Evolutionary conservation across 345 rosid species (phyloP), one percentile per base, ranked within the genome.

Genomic region (Moringa oleifera): DNA sequence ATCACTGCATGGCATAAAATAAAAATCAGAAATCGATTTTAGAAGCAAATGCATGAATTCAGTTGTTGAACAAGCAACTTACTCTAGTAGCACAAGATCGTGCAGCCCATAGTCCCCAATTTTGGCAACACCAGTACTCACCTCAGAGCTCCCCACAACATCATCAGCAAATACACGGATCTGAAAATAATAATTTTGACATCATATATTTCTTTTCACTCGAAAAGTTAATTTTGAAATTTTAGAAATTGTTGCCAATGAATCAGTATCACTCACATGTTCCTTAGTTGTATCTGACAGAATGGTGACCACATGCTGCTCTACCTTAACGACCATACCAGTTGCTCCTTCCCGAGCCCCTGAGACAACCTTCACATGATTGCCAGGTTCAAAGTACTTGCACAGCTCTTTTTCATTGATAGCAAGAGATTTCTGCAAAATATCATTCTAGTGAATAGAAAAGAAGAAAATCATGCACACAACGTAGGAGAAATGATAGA

Each of bases 301-400:
- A 77, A 94, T 77, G 63, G 86, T 82, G 62, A 94, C 95, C 54
- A 87, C 91, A 73, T 94, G 99, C 62, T 88, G 96, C 58, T 90
- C 99, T 70, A 90, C 99, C 82, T 90, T 90, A 58, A 94, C 80
- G 65, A 94, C 96, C 99, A 94, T 94, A 65, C 99, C 99, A 7
- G 99, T 90, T 18, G 95, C 84, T 73, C 99, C 97, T 80, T 79
- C 85, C 55, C 90, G 97, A 17, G 95, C 77, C 71, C 99, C 99
- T 36, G 92, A 80, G 45, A 94, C 95, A 73, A 94, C 88, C 81
- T 94, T 94, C 66, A 90, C 99, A 63, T 90, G 97, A 73, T 94
- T 94, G 68, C 99, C 99, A 51, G 97, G 95, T 76, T 94, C 96
- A 57, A 94, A 90, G 68, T 85, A 90, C 78, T 94, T 94, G 79